Conservation (phyloP, 2,329 filamentous ascomycete species). For the Rhynchosporium agropyri region DNA sequence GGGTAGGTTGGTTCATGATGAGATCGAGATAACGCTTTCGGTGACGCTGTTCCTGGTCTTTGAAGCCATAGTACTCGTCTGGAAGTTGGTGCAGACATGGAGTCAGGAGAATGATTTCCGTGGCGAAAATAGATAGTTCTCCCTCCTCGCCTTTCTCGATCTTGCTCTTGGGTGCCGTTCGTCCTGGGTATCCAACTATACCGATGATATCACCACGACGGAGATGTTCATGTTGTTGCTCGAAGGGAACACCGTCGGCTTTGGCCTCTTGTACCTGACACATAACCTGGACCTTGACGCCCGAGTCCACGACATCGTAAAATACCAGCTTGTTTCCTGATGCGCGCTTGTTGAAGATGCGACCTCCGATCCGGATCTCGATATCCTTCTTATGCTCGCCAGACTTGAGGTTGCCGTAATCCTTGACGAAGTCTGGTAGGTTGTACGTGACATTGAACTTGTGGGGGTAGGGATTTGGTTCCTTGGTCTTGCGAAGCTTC, state of each 20-base stretch:
- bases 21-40: conserved; percentile 93
- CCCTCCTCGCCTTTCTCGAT: conserved; percentile 76
- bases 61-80: conserved; percentile 89
- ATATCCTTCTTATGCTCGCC: conserved; percentile 80
- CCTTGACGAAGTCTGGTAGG: conserved; percentile 74
- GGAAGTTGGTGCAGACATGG: conserved; percentile 92
- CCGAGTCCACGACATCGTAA: conserved; percentile 81
- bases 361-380: conserved; percentile 75
- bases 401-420: conserved; percentile 82
- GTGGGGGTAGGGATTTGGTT: conserved; percentile 89
- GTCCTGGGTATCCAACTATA: conserved; percentile 78
- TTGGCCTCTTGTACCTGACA: conserved; percentile 81
- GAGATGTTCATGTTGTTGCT: conserved; percentile 85
- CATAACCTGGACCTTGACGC: conserved; percentile 84
- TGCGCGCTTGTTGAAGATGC: conserved; percentile 86
- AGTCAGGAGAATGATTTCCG: conserved; percentile 80
- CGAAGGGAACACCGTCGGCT: conserved; percentile 69
- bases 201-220: conserved; percentile 93
- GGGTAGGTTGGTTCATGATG: conserved; percentile 86
- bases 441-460: conserved; percentile 87
- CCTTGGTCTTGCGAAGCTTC: conserved; percentile 71
- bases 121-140: conserved; percentile 92
- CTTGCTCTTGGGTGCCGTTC: conserved; percentile 89
- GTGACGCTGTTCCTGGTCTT: conserved; percentile 91
- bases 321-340: conserved; percentile 86